Conservation (phyloP, 352 stramenopile species). For the Pythium utonaiense region DNA sequence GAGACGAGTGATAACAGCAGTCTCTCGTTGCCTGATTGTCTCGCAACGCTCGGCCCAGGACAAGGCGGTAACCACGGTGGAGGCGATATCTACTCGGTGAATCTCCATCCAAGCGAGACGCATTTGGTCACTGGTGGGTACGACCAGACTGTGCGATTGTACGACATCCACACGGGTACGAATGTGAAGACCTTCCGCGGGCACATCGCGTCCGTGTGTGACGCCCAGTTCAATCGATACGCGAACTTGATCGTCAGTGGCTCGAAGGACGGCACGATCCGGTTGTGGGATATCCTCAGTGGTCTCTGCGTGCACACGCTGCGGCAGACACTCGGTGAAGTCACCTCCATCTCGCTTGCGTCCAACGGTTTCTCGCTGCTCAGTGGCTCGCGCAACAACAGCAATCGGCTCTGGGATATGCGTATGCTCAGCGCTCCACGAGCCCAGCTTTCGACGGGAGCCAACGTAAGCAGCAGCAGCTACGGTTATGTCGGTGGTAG, state of each 20-base stretch:
- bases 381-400: slow-evolving; percentile 85
- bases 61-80: slow-evolving; percentile 28
- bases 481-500: background rate
- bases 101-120: slow-evolving; percentile 82
- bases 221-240: slow-evolving; percentile 86
- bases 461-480: background rate
- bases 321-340: slow-evolving; percentile 79
- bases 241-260: slow-evolving; percentile 84
- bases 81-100: slow-evolving; percentile 84
- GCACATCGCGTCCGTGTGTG: slow-evolving; percentile 78
- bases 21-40: slow-evolving; percentile 5
- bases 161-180: slow-evolving; percentile 71
- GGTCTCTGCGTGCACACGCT: slow-evolving; percentile 85
- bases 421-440: slow-evolving; percentile 79
- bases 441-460: slow-evolving; percentile 41
- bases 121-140: slow-evolving; percentile 85
- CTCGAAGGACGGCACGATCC: slow-evolving; percentile 84
- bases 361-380: slow-evolving; percentile 80
- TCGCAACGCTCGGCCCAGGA: slow-evolving; percentile 25
- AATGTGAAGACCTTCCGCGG: slow-evolving; percentile 78
- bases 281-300: slow-evolving; percentile 87
- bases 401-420: slow-evolving; percentile 86
- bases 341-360: slow-evolving; percentile 82
- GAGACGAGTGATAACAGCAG: background rate
- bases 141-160: slow-evolving; percentile 84